phyloP scores from a whole-genome alignment of 1,284 basidiomycete species.

The Rhizoctonia solani region DNA sequence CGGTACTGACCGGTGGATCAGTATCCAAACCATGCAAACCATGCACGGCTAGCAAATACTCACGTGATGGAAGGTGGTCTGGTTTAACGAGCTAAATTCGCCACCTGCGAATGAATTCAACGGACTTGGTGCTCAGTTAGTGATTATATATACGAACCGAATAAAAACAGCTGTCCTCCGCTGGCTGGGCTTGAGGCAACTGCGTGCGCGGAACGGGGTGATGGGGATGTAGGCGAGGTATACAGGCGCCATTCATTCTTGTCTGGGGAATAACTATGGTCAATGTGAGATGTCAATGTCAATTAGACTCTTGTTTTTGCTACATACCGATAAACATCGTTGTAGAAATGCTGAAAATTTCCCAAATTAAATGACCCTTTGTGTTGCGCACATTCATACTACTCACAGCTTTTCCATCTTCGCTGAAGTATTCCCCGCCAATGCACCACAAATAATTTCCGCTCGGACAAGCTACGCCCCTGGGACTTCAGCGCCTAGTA shows the following conservation, averaged over 20 bases:
- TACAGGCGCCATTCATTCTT: slow-evolving; percentile 87
- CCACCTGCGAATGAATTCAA: slow-evolving; percentile 57
- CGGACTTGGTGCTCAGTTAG: neutral
- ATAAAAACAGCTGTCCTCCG: slow-evolving; percentile 84
- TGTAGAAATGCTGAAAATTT: slow-evolving; percentile 66
- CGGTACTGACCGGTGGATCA: slow-evolving; percentile 73
- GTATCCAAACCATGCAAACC: neutral
- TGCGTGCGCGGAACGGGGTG: slow-evolving; percentile 83
- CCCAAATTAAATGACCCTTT: neutral
- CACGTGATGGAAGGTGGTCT: slow-evolving; percentile 67
- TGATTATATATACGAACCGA: slow-evolving; percentile 55
- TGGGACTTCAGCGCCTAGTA: neutral
- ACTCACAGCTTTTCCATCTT: slow-evolving; percentile 76
- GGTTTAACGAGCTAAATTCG: slow-evolving; percentile 83
- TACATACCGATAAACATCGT: slow-evolving; percentile 75
- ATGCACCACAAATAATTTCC: slow-evolving; percentile 82
- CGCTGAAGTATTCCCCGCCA: slow-evolving; percentile 81
- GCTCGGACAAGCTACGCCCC: slow-evolving; percentile 61
- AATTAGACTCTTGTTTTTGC: neutral
- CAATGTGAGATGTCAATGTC: neutral
- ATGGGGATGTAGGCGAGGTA: slow-evolving; percentile 79
- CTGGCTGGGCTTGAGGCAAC: slow-evolving; percentile 71
- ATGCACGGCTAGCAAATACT: neutral
- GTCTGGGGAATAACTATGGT: slow-evolving; percentile 9
- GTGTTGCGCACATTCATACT: neutral